Conservation (phyloP, 2,329 filamentous ascomycete genomes). For the Stachybotrys chartarum region DNA sequence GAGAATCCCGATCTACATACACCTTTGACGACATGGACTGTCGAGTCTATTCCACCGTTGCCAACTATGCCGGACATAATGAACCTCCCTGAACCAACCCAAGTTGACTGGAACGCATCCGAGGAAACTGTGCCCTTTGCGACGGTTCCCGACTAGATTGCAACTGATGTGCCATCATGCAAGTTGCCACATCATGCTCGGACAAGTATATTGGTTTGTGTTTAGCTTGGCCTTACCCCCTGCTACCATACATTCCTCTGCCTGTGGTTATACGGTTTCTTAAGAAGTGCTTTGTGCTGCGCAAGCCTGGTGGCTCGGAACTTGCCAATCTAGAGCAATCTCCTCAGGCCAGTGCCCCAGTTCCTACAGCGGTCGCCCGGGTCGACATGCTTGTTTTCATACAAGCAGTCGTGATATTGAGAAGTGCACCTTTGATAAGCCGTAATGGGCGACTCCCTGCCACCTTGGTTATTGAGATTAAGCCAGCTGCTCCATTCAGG, state of each 20-base stretch:
- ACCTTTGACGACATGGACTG: too few species aligned
- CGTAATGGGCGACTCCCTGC: conserved; percentile 17
- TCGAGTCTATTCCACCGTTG: too few species aligned
- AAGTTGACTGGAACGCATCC: too few species aligned
- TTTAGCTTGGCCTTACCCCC: conserved; percentile 36
- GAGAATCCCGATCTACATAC: too few species aligned
- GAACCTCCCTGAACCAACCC: too few species aligned
- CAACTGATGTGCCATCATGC: too few species aligned
- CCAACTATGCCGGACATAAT: too few species aligned
- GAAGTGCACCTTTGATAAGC: conserved; percentile 33
- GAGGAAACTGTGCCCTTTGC: too few species aligned
- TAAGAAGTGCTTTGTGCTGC: conserved; percentile 48
- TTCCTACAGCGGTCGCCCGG: conserved; percentile 30
- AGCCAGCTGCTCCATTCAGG: conserved; percentile 15
- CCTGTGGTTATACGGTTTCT: conserved; percentile 50
- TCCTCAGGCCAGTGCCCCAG: conserved; percentile 18
- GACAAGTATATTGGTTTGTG: conserved; percentile 46
- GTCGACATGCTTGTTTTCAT: conserved; percentile 30
- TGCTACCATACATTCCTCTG: conserved; percentile 50
- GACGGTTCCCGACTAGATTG: too few species aligned
- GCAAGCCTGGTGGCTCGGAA: conserved; percentile 59
- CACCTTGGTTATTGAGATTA: conserved; percentile 17
- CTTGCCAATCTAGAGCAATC: conserved; percentile 33
- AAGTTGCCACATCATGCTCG: conserved; percentile 43
- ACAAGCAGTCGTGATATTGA: conserved; percentile 43